Evolutionary conservation across 768 basidiomycete species (phyloP).

Genomic region (Lactarius akahatsu): DNA sequence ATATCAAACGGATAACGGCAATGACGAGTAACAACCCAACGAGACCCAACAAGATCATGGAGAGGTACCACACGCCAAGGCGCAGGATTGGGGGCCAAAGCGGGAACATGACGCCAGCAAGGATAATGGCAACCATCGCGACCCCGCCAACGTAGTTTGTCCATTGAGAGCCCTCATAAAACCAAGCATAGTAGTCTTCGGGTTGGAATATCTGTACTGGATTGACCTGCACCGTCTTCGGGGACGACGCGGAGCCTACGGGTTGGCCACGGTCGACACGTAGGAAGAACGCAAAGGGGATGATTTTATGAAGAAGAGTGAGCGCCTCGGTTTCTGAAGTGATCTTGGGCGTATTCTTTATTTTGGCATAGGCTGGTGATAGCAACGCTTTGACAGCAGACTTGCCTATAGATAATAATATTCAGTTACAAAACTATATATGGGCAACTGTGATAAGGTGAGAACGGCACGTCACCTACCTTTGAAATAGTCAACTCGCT

Average conservation of each 20-base stretch:
- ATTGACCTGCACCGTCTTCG: slow-evolving; percentile 77
- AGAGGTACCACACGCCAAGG: slow-evolving; percentile 93
- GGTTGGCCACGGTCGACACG: slow-evolving; percentile 77
- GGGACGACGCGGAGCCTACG: slow-evolving; percentile 65
- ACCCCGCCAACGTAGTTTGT: slow-evolving; percentile 88
- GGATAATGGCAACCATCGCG: slow-evolving; percentile 89
- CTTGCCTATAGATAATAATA: slow-evolving; percentile 59
- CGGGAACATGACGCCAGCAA: slow-evolving; percentile 98
- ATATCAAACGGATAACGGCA: slow-evolving; percentile 86
- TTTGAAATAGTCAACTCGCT: slow-evolving; percentile 97
- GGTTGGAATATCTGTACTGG: slow-evolving; percentile 76
- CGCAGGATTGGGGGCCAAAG: slow-evolving; percentile 94
- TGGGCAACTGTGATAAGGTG: slow-evolving; percentile 11
- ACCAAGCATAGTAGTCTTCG: slow-evolving; percentile 93
- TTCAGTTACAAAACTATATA: slow-evolving; percentile 15
- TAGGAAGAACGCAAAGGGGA: slow-evolving; percentile 89
- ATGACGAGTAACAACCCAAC: slow-evolving; percentile 89
- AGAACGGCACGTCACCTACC: slow-evolving; percentile 50
- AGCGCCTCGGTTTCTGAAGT: slow-evolving; percentile 75
- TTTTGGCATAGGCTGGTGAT: slow-evolving; percentile 88
- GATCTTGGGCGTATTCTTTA: slow-evolving; percentile 74
- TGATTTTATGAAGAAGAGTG: slow-evolving; percentile 61
- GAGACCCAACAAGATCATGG: slow-evolving; percentile 81
- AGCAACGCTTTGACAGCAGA: slow-evolving; percentile 89
- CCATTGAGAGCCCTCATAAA: slow-evolving; percentile 93